phyloP scores from a whole-genome alignment of 2,329 filamentous ascomycete species.

The Pseudomassariella vexata region DNA sequence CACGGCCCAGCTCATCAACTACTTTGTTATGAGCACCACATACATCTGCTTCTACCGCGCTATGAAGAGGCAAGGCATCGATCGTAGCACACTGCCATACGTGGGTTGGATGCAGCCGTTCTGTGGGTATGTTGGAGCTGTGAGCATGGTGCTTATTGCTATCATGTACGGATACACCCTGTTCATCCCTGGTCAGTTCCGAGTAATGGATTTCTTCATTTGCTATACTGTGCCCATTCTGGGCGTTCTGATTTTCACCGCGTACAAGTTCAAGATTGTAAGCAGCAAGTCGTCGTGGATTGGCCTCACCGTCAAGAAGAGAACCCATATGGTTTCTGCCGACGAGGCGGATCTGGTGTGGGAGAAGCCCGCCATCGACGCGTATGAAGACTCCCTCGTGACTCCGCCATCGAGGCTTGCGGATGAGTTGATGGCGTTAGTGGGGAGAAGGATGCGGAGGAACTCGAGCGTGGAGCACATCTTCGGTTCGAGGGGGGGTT shows the following conservation, averaged over 20 bases:
- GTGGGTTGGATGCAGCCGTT: constrained; percentile 65
- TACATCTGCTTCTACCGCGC: constrained; percentile 71
- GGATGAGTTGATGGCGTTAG: no score
- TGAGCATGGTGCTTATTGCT: constrained; percentile 36
- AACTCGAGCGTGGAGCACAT: no score
- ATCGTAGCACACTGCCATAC: constrained; percentile 62
- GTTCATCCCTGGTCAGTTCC: constrained; percentile 33
- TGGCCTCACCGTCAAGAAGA: constrained; percentile 58
- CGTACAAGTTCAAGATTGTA: no score
- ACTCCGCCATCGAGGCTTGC: no score
- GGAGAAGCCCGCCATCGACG: constrained; percentile 54
- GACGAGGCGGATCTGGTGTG: constrained; percentile 53
- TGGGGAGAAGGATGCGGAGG: no score
- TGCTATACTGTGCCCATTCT: constrained; percentile 47
- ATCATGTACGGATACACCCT: constrained; percentile 50
- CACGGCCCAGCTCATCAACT: constrained; percentile 48
- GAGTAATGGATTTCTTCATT: constrained; percentile 25
- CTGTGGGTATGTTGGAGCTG: constrained; percentile 40
- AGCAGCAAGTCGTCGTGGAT: no score
- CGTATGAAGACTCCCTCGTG: no score
- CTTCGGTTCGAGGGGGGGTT: no score
- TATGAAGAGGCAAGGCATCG: constrained; percentile 61
- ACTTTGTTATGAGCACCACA: constrained; percentile 60
- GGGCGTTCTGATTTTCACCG: constrained; percentile 45
- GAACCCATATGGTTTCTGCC: constrained; percentile 47